Percentiles rank a stretch among this genome's conserved stretches.
Evolutionary conservation across 164 flowering plant species (phyloP).

Genomic region (Berberis vulgaris): DNA sequence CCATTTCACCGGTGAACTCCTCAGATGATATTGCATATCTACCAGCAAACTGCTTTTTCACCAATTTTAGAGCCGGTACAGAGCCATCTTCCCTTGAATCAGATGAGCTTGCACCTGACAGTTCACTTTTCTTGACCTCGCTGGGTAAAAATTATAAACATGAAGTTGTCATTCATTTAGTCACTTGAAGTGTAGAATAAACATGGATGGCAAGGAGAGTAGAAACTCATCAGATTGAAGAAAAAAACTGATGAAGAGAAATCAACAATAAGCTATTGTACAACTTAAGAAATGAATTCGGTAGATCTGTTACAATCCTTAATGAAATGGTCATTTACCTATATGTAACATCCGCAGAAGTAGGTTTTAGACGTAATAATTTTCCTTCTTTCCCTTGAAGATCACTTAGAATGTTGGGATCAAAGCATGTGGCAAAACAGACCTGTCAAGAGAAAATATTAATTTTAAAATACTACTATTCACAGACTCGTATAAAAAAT

Average conservation of each 20-base stretch:
- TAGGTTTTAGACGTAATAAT: slow-evolving; percentile 55
- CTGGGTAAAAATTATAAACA: slow-evolving; percentile 23
- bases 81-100: slow-evolving; percentile 28
- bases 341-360: slow-evolving; percentile 73
- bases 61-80: slow-evolving; percentile 41
- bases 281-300: too few relatives aligned
- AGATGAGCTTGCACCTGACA: slow-evolving; percentile 29
- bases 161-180: not conserved
- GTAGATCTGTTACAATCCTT: too few relatives aligned
- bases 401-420: slow-evolving; percentile 54
- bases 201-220: too few relatives aligned
- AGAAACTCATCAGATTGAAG: not conserved
- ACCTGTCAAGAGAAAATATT: slow-evolving; percentile 37
- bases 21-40: slow-evolving; percentile 87
- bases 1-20: slow-evolving; percentile 83
- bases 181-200: too few relatives aligned
- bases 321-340: slow-evolving; percentile 30
- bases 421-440: slow-evolving; percentile 96
- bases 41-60: slow-evolving; percentile 67
- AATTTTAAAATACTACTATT: not conserved
- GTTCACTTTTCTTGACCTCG: slow-evolving; percentile 51
- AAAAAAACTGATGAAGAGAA: not conserved
- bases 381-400: slow-evolving; percentile 71
- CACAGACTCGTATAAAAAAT: too few relatives aligned
- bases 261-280: not conserved